Base-by-base conservation (phyloP, 108 stramenopile species). In the Nitzschia putrida region DNA sequence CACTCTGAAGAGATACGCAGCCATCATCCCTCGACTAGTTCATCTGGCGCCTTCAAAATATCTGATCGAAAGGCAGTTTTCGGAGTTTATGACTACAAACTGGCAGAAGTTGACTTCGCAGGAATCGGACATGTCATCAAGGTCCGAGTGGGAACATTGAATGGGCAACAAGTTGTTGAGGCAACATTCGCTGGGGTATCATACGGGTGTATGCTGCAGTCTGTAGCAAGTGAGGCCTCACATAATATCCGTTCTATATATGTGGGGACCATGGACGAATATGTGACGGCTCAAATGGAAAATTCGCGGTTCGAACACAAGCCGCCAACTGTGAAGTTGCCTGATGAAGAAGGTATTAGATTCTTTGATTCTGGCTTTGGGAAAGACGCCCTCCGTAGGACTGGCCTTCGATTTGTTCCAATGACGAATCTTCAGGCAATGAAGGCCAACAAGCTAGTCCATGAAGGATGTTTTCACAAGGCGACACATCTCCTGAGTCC, bases 401-500 rank as follows among this genome's bases (percentile, higher is more conserved):
- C 75, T 13, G 8, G 38, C 22, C 53, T 76, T 16, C 60, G 69
- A n/a, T 76, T 37, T 64, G 75, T 76, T 14, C 75, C 75, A 44
- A n/a, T 76, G n/a, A 69, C 68, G 0, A 54, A 64, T 34, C 60
- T 70, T 18, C 75, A 76, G 70, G 58, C 57, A 2, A 53, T 59
- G 8, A 50, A 20, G 12, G 75, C 75, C 3, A 76, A 76, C 51
- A 42, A 57, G 44, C 44, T 76, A 13, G 53, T 69, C 18, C 26
- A 50, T 42, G 12, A 61, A 34, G 69, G 69, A 7, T 16, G n/a
- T 14, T 69, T 76, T 50, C 13, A 76, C 50, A 51, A 76, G 45
- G 75, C 75, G 5, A 76, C 54, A 18, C 68, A 64, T 20, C 56
- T 76, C 18, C 53, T 76, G 16, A 76, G 75, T 64, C 68, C 75